Percentiles rank a stretch among this genome's conserved stretches.
phyloP scores from a whole-genome alignment of 805 yeast genomes.

The Candida boidinii region DNA sequence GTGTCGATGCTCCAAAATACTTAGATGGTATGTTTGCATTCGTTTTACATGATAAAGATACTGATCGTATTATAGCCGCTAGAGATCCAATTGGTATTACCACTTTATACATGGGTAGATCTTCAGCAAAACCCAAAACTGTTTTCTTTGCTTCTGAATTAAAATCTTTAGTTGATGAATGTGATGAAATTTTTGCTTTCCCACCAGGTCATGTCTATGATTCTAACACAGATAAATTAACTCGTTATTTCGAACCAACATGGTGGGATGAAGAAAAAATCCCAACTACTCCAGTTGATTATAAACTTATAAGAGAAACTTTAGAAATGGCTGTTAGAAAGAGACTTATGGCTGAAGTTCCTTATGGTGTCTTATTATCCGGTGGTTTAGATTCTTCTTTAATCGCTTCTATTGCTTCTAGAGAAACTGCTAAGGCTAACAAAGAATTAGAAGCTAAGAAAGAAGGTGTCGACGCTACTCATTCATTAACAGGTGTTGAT shows the following conservation, averaged over 20 bases:
- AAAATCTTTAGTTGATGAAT: constrained; percentile 88
- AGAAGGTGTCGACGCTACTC: constrained; percentile 52
- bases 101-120: constrained; percentile 90
- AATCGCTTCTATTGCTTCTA: constrained; percentile 94
- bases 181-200: constrained; percentile 88
- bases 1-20: constrained; percentile 80
- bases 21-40: constrained; percentile 98
- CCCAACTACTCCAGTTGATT: constrained; percentile 74
- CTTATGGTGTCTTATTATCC: constrained; percentile 93
- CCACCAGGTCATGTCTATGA: constrained; percentile 99
- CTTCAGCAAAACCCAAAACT: constrained; percentile 58
- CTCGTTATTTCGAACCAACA: constrained; percentile 83
- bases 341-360: constrained; percentile 99
- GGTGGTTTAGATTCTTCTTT: constrained; percentile 97
- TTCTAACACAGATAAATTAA: constrained; percentile 75
- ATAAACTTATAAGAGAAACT: constrained; percentile 59
- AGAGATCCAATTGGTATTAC: constrained; percentile 98
- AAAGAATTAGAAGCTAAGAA: constrained; percentile 32
- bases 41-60: constrained; percentile 75
- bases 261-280: constrained; percentile 86
- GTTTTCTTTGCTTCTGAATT: constrained; percentile 90
- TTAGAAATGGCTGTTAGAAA: constrained; percentile 95
- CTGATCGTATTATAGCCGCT: constrained; percentile 89
- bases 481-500: constrained; percentile 86
- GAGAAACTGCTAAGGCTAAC: constrained; percentile 83